Evolutionary conservation across 352 stramenopile species (phyloP).

Genomic region (Pythium sp.): DNA sequence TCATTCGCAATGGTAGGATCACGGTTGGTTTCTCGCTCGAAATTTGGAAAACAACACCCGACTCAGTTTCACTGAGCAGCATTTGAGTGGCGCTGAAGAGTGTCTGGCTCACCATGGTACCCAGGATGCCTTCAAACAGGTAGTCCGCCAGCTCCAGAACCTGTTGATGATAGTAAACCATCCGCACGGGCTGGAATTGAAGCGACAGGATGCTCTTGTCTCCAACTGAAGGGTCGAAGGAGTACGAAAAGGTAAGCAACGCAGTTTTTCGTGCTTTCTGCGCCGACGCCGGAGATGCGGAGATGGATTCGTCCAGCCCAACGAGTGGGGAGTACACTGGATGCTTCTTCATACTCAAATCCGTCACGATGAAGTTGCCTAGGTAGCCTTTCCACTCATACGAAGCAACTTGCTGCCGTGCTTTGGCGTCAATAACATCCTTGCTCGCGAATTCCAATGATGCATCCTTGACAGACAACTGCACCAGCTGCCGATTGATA

Average conservation of each 20-base stretch:
- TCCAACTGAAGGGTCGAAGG: conserved; percentile 12
- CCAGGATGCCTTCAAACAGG: conserved; percentile 77
- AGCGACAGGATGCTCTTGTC: conserved; percentile 50
- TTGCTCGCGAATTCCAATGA: conserved; percentile 40
- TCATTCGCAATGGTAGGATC: conserved; percentile 58
- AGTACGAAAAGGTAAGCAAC: conserved; percentile 39
- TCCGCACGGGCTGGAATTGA: conserved; percentile 58
- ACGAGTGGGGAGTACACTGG: conserved; percentile 62
- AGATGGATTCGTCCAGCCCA: conserved; percentile 44
- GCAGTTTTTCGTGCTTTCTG: conserved; percentile 9
- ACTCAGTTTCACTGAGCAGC: conserved; percentile 60
- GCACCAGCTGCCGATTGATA: conserved; percentile 58
- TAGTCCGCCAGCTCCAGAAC: conserved; percentile 81
- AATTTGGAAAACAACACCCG: conserved; percentile 51
- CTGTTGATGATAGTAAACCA: conserved; percentile 88
- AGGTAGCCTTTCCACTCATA: conserved; percentile 37
- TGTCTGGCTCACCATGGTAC: conserved; percentile 67
- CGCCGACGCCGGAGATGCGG: conserved; percentile 1
- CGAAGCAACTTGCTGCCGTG: conserved; percentile 1
- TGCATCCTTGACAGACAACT: conserved; percentile 55
- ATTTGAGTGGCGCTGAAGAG: conserved; percentile 69
- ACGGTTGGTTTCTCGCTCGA: conserved; percentile 57
- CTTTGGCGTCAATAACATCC: conserved; percentile 1
- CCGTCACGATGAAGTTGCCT: conserved; percentile 70
- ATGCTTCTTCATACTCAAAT: conserved; percentile 73